Percentiles rank a stretch among this genome's conserved stretches.
These are phyloP conservation scores for Elaeagnus macrophylla DNA, from an alignment of 306 rosid species.

Conservation along the genomic window DNA sequence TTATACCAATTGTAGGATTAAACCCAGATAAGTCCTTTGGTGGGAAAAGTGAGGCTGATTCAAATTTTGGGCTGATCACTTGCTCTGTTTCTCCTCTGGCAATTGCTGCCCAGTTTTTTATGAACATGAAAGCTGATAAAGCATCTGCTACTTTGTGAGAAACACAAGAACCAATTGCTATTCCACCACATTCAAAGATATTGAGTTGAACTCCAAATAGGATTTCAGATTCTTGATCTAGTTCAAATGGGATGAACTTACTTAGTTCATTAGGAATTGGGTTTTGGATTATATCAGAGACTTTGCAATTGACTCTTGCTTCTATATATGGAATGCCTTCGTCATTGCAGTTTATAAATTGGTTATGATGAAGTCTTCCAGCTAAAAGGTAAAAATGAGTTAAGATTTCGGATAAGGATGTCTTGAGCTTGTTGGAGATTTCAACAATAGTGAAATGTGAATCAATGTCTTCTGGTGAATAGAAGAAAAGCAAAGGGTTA, in stretches of 20 bases:
- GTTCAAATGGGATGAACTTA: conserved; percentile 18
- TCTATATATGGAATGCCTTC: conserved; percentile 16
- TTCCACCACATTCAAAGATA: conserved; percentile 19
- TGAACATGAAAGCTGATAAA: conserved; percentile 7
- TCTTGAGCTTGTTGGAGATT: conserved; percentile 16
- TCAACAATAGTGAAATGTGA: background rate
- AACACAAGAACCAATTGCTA: conserved; percentile 18
- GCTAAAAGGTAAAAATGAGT: conserved; percentile 27
- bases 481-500: conserved; percentile 27
- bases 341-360: conserved; percentile 22
- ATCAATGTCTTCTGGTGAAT: background rate
- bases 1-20: conserved; percentile 23
- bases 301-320: conserved; percentile 3
- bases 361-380: conserved; percentile 13
- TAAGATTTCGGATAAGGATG: conserved; percentile 17
- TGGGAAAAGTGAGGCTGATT: conserved; percentile 44
- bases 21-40: conserved; percentile 26
- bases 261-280: conserved; percentile 18
- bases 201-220: conserved; percentile 22
- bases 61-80: conserved; percentile 25
- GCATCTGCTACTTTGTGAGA: conserved; percentile 27
- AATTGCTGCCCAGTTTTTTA: conserved; percentile 15
- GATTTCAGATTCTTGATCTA: conserved; percentile 7
- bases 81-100: conserved; percentile 2
- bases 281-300: conserved; percentile 8